These are phyloP conservation scores for Rhodotorula graminis DNA, from an alignment of 768 basidiomycete genomes.

Conservation along the genomic window DNA sequence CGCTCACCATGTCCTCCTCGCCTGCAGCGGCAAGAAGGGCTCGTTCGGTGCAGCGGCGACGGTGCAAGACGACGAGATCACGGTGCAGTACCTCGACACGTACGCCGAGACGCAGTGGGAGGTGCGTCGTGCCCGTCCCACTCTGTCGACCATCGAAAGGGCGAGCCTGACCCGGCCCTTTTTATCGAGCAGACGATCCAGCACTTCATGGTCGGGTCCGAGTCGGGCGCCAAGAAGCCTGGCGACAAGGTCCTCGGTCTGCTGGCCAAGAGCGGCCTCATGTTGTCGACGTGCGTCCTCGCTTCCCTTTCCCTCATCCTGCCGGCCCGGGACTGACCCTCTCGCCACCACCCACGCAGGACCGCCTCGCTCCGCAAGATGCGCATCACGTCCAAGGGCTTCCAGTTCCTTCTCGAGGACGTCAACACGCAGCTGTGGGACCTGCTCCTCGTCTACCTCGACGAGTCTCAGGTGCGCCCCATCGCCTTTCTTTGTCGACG, in stretches of 20 bases:
- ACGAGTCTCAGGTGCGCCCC: slow-evolving; percentile 65
- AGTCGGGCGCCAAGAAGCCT: slow-evolving; percentile 66
- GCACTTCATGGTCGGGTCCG: slow-evolving; percentile 95
- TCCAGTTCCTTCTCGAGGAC: slow-evolving; percentile 91
- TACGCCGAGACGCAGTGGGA: slow-evolving; percentile 89
- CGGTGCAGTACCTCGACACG: slow-evolving; percentile 63
- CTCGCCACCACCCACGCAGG: slow-evolving; percentile 1
- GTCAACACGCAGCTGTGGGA: slow-evolving; percentile 96
- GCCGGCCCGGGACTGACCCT: background rate
- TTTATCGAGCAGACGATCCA: slow-evolving; percentile 71
- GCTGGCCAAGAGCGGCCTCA: slow-evolving; percentile 76
- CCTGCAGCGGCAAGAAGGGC: slow-evolving; percentile 39
- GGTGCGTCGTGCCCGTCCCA: slow-evolving; percentile 51
- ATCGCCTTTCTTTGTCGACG: too few relatives aligned
- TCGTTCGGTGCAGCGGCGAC: slow-evolving; percentile 71
- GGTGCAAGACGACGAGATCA: slow-evolving; percentile 49
- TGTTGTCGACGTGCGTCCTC: slow-evolving; percentile 61
- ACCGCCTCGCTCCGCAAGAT: slow-evolving; percentile 20
- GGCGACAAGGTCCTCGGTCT: slow-evolving; percentile 78
- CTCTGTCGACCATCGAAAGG: background rate
- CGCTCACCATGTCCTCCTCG: background rate
- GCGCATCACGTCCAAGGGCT: slow-evolving; percentile 81
- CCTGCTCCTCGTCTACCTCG: slow-evolving; percentile 80
- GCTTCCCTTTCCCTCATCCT: background rate
- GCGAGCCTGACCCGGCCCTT: background rate